A percentile compares a stretch with the other conserved stretches of the same genome.
phyloP scores from a whole-genome alignment of 2,329 filamentous ascomycete species.

The Didymella arachidicola region DNA sequence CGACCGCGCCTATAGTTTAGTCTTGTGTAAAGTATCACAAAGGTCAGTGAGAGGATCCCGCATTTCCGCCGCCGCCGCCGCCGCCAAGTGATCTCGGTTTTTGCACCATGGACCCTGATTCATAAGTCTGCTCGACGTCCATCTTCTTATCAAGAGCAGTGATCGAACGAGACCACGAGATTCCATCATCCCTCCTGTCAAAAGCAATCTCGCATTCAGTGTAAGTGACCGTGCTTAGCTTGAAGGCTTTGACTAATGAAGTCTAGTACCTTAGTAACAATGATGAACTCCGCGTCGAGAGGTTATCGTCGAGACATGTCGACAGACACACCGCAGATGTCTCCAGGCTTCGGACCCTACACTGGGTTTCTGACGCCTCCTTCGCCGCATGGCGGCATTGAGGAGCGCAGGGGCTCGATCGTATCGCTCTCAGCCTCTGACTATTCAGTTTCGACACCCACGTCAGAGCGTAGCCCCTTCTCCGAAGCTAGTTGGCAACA shows the following conservation, averaged over 20 bases:
- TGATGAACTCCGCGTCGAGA: conserved; percentile 23
- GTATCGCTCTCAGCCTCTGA: conserved; percentile 37
- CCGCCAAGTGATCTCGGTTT: conserved; percentile 27
- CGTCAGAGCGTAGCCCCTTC: conserved; percentile 35
- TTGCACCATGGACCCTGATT: conserved; percentile 38
- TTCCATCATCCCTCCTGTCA: conserved; percentile 5
- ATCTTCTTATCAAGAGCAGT: conserved; percentile 28
- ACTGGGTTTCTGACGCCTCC: conserved; percentile 39
- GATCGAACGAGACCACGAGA: conserved; percentile 15
- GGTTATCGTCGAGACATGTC: conserved; percentile 23
- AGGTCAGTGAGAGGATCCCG: conserved; percentile 35
- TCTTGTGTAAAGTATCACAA: conserved; percentile 41
- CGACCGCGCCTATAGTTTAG: conserved; percentile 42
- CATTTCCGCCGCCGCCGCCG: conserved; percentile 38
- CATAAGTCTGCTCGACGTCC: conserved; percentile 38
- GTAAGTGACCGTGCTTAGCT: not conserved
- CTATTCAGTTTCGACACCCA: conserved; percentile 41
- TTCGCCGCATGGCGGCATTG: conserved; percentile 33
- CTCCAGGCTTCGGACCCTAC: conserved; percentile 27
- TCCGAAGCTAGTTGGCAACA: conserved; percentile 34
- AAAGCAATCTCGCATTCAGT: conserved; percentile 1
- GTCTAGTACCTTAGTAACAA: conserved; percentile 8
- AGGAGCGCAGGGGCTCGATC: conserved; percentile 42
- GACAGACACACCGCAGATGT: conserved; percentile 34
- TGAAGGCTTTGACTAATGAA: not conserved